These are phyloP conservation scores for Exophiala calicioides DNA, from an alignment of 2,329 filamentous ascomycete species.

Conservation along the genomic window DNA sequence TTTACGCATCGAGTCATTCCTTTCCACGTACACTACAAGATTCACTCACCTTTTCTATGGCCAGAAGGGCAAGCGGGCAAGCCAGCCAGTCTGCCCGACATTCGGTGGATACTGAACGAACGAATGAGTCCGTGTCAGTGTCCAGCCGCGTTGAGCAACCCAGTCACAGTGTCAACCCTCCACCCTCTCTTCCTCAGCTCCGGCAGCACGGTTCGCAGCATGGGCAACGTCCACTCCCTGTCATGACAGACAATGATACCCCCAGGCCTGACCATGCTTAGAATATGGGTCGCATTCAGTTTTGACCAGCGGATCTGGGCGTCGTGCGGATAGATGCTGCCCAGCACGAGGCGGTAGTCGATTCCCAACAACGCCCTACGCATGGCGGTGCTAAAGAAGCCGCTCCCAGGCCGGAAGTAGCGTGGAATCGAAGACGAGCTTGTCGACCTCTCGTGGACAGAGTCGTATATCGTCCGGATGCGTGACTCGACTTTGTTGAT, in stretches of 20 bases:
- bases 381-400: constrained; percentile 76
- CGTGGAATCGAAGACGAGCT: constrained; percentile 50
- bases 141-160: constrained; percentile 55
- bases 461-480: constrained; percentile 59
- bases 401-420: constrained; percentile 82
- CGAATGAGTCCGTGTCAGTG: no score
- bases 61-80: no score
- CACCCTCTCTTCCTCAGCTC: constrained; percentile 71
- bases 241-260: constrained; percentile 87
- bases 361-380: constrained; percentile 58
- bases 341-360: constrained; percentile 74
- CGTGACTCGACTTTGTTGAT: constrained; percentile 64
- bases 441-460: constrained; percentile 33
- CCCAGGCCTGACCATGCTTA: constrained; percentile 76
- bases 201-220: constrained; percentile 72
- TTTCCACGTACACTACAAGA: no score
- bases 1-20: no score
- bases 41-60: no score
- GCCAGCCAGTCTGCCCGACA: no score
- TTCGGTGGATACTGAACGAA: no score
- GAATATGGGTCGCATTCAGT: constrained; percentile 74
- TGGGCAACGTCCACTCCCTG: constrained; percentile 77
- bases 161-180: constrained; percentile 68
- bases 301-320: constrained; percentile 72
- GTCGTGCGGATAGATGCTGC: constrained; percentile 86